Evolutionary conservation across 176 grass and related monocot species (phyloP), one percentile per base, ranked within the genome.

Genomic region (Aegilops tauschii): DNA sequence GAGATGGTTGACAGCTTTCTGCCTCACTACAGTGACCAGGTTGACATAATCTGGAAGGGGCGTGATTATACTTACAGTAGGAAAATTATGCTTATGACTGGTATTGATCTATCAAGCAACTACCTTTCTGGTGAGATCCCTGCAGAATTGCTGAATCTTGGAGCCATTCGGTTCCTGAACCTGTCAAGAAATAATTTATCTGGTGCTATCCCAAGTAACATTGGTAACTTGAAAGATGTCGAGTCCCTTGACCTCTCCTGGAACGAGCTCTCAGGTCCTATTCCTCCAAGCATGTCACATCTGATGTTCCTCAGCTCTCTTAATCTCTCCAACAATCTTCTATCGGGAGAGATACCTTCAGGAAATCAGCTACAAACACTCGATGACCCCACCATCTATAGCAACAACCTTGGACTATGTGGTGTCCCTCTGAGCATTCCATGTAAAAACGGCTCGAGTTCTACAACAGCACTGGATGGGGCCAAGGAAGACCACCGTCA

Each of bases 101-200:
- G 20, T 81, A n/a, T 78, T 35, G 80, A 87, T 76, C 17, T 94
- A 8, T 89, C 92, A 12, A 10, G 86, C 0, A 91, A 94, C 70
- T 29, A 9, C 74, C 80, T 91, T 29, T 5, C 65, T 4, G 88
- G 92, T 4, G 9, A 9, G 2, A 68, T 85, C 23, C 83, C 83
- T 5, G 3, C 42, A 40, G 3, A 68, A 14, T 23, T 83, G 13
- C 9, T 50, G 20, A 44, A 69, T 20, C 13, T 70, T 35, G 13
- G 4, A 52, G 42, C 21, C 17, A 36, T 78, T 3, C 63, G 12
- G 21, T 35, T 25, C 1, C 73, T 88, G 9, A 88, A 77, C 40
- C 5, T 88, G 0, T 88, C 47, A 5, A 61, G 80, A 25, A 88
- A 88, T 59, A 59, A 77, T 44, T 23, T 68, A 67, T 58, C 29